Evolutionary conservation across 352 stramenopile genomes (phyloP).

Genomic region (Phytopythium litorale): DNA sequence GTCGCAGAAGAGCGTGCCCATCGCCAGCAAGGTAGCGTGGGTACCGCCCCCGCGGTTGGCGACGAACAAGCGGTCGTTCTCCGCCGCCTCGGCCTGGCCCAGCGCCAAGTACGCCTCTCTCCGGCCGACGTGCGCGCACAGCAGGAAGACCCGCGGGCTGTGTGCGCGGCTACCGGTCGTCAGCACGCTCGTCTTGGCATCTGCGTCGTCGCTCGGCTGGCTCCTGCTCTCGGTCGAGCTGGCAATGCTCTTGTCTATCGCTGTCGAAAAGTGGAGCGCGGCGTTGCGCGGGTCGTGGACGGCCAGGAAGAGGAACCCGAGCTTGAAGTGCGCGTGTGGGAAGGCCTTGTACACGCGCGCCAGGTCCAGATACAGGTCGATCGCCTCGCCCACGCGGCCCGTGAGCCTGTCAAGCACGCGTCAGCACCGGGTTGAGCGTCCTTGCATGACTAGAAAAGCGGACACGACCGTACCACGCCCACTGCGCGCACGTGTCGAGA

Average conservation of each 20-base stretch:
- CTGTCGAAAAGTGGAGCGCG: slow-evolving; percentile 30
- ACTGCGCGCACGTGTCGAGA: slow-evolving; percentile 46
- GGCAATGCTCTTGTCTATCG: slow-evolving; percentile 24
- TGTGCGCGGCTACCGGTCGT: background rate
- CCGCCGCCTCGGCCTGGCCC: slow-evolving; percentile 22
- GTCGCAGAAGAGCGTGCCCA: slow-evolving; percentile 47
- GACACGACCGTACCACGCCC: slow-evolving; percentile 30
- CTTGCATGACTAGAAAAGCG: background rate
- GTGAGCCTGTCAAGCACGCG: slow-evolving; percentile 23
- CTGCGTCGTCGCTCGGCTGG: background rate
- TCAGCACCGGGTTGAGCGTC: background rate
- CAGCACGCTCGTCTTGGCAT: background rate
- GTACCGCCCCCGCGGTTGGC: slow-evolving; percentile 36
- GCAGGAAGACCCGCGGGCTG: slow-evolving; percentile 30
- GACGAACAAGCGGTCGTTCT: slow-evolving; percentile 30
- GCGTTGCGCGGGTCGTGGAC: slow-evolving; percentile 26
- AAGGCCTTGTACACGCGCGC: slow-evolving; percentile 28
- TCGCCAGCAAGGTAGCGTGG: slow-evolving; percentile 23
- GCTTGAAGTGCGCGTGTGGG: slow-evolving; percentile 56
- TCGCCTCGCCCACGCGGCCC: slow-evolving; percentile 35
- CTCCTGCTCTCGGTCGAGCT: background rate
- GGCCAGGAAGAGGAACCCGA: slow-evolving; percentile 39
- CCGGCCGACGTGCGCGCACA: slow-evolving; percentile 36
- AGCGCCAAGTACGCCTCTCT: slow-evolving; percentile 30
- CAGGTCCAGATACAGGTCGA: slow-evolving; percentile 45